phyloP scores from a whole-genome alignment of 768 basidiomycete genomes.

The Neoboletus magnificus region DNA sequence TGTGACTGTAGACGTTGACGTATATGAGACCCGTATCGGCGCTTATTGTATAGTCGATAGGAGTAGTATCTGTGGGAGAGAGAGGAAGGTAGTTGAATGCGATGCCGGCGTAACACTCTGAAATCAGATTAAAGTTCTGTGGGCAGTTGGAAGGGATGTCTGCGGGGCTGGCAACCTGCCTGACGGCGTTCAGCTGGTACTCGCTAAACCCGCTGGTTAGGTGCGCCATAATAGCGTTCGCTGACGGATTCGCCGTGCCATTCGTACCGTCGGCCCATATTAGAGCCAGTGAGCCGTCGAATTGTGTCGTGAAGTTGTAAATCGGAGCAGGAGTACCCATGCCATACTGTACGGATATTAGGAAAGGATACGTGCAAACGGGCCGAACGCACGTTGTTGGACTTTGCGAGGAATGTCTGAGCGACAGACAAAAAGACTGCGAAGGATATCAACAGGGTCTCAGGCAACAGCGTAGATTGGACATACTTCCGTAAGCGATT shows the following conservation, averaged over 20 bases:
- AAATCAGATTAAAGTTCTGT: slow-evolving; percentile 69
- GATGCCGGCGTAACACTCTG: slow-evolving; percentile 68
- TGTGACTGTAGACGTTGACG: slow-evolving; percentile 64
- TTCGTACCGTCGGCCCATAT: slow-evolving; percentile 71
- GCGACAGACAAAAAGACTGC: slow-evolving; percentile 59
- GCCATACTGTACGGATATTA: slow-evolving; percentile 46
- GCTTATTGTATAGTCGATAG: slow-evolving; percentile 66
- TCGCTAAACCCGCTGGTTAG: slow-evolving; percentile 52
- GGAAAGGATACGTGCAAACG: background rate
- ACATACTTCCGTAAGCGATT: slow-evolving; percentile 50
- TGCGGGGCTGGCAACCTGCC: slow-evolving; percentile 42
- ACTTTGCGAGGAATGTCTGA: slow-evolving; percentile 54
- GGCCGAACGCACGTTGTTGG: slow-evolving; percentile 49
- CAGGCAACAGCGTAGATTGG: background rate
- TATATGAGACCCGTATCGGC: slow-evolving; percentile 63
- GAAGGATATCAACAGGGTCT: background rate
- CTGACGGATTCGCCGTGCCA: slow-evolving; percentile 50
- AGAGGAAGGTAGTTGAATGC: slow-evolving; percentile 57
- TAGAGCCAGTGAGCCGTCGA: slow-evolving; percentile 50
- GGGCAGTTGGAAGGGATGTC: slow-evolving; percentile 60
- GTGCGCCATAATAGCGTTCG: slow-evolving; percentile 56
- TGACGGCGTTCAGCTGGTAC: slow-evolving; percentile 47
- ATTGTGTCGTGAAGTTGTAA: slow-evolving; percentile 43
- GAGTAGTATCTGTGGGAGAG: slow-evolving; percentile 24
- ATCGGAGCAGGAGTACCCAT: slow-evolving; percentile 57